Evolutionary conservation across 2,329 filamentous ascomycete genomes (phyloP), one percentile per base, ranked within the genome.

Genomic region (Alternaria sp.): DNA sequence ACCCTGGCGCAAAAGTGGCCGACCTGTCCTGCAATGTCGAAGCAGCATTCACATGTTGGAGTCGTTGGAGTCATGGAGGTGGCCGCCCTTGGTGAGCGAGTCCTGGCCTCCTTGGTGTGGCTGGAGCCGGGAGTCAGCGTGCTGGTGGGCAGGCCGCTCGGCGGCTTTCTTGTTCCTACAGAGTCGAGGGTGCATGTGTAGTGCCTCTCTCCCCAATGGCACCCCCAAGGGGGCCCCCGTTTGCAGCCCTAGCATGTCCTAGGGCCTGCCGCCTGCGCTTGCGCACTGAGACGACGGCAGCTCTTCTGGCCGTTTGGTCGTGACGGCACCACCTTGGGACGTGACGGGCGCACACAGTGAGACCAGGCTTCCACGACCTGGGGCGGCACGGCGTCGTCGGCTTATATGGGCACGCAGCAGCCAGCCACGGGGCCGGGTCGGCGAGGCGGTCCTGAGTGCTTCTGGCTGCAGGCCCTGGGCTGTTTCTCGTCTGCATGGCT

Each of bases 331-430:
- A 32, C 51, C 26, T n/a, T 32, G 19, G 30, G 17, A 47, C 5
- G 45, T 21, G 26, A 57, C 28, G 44, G 28, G 19, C 26, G 44
- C 17, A 15, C 44, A 49, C 25, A 30, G 13, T 36, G 30, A 23
- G 44, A 40, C 44, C 7, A 25, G 45, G 26, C 44, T 54, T 62
- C 58, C 61, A 57, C 62, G 56, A 62, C 54, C 40, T 53, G 61
- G 52, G 58, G 45, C 59, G 62, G 60, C 66, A 67, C 66, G 57
- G 57, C 66, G 45, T 60, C 49, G 13, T 52, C 51, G 63, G 51
- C 44, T 44, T 54, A 52, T 51, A 53, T 26, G 46, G 26, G 46
- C 28, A 60, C 21, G 15, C 63, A 53, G 61, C 57, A 61, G 40
- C 25, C 49, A 46, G 63, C 52, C 55, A 62, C 55, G 63, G 55